phyloP scores from a whole-genome alignment of 495 filamentous ascomycete species.

The Barbatosphaeria neglecta region DNA sequence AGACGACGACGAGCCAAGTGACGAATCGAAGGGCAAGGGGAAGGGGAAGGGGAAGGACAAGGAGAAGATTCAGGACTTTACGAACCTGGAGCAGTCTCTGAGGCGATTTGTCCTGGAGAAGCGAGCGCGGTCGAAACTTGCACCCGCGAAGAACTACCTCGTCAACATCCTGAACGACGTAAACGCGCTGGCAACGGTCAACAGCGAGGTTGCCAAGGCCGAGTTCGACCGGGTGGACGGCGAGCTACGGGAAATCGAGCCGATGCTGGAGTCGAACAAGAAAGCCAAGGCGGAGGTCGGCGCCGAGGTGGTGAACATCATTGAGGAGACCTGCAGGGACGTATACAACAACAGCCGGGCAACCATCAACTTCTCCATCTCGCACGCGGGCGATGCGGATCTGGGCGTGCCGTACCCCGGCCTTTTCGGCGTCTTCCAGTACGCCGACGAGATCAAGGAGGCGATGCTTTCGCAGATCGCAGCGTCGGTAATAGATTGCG shows the following conservation, averaged over 20 bases:
- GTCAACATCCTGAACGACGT: constrained; percentile 83
- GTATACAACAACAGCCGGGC: constrained; percentile 73
- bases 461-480: constrained; percentile 87
- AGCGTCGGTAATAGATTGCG: constrained; percentile 61
- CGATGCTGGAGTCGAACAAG: constrained; percentile 71
- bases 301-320: constrained; percentile 66
- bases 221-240: constrained; percentile 76
- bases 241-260: constrained; percentile 73
- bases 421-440: constrained; percentile 73
- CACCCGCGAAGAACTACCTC: constrained; percentile 93
- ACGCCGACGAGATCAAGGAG: constrained; percentile 82
- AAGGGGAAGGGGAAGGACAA: constrained; percentile 87
- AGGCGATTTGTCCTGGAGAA: constrained; percentile 94
- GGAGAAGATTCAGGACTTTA: constrained; percentile 80
- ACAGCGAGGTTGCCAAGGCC: constrained; percentile 71
- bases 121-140: constrained; percentile 86
- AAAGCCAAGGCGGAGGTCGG: constrained; percentile 71
- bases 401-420: constrained; percentile 80
- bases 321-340: constrained; percentile 73
- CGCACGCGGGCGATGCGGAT: constrained; percentile 60
- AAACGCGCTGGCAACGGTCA: constrained; percentile 70
- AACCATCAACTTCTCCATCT: constrained; percentile 58
- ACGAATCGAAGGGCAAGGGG: constrained; percentile 50
- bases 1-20: constrained; percentile 4
- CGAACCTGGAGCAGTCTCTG: constrained; percentile 74